phyloP scores from a whole-genome alignment of 1,284 basidiomycete species.

The Garcileccinum viscosum region DNA sequence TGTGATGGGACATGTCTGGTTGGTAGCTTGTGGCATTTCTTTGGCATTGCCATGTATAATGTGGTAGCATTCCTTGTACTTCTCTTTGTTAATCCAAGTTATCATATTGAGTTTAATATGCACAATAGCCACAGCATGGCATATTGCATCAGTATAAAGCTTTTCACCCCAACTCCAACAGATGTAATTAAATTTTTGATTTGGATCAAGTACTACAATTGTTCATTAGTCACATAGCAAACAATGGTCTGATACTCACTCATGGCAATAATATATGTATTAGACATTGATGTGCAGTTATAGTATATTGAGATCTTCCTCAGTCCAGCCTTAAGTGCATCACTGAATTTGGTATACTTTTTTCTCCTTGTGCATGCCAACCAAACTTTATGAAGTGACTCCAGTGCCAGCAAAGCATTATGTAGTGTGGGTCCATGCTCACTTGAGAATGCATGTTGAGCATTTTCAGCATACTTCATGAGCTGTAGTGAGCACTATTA shows the following conservation, averaged over 20 bases:
- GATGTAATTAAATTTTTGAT: slow-evolving; percentile 5
- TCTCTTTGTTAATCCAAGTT: background rate
- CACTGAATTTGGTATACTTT: background rate
- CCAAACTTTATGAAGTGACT: background rate
- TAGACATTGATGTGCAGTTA: background rate
- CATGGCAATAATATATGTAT: slow-evolving; percentile 8
- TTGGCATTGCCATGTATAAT: background rate
- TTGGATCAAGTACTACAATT: slow-evolving; percentile 2
- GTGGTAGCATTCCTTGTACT: background rate
- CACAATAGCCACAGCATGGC: background rate
- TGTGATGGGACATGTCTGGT: background rate
- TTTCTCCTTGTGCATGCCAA: background rate
- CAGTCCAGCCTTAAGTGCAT: background rate
- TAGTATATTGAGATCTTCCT: slow-evolving; percentile 1
- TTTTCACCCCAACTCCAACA: background rate
- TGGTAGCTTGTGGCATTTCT: background rate
- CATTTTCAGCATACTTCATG: background rate
- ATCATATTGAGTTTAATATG: background rate
- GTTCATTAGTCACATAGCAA: background rate
- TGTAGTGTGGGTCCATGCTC: background rate
- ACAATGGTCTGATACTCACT: background rate
- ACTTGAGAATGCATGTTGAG: background rate
- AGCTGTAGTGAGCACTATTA: background rate
- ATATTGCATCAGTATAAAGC: background rate
- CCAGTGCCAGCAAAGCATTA: background rate